Conservation (phyloP, 1,139 yeast species). For the Saccharomyces hybrid region DNA sequence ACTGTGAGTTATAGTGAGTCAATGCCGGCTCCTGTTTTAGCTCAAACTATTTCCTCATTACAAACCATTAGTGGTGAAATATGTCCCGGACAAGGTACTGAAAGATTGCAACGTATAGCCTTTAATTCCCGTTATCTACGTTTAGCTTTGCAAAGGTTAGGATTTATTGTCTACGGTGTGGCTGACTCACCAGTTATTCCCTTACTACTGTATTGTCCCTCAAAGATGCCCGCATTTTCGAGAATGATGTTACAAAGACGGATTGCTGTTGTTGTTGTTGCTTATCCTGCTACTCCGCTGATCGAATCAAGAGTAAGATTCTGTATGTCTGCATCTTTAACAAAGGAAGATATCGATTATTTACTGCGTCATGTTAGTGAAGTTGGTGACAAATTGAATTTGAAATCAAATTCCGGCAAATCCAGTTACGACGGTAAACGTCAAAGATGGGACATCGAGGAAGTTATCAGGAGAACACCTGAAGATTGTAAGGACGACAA, state of each 20-base stretch:
- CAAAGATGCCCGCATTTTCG: slow-evolving; percentile 89
- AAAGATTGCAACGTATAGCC: slow-evolving; percentile 86
- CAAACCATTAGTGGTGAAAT: slow-evolving; percentile 71
- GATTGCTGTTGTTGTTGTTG: slow-evolving; percentile 92
- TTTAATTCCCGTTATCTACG: slow-evolving; percentile 91
- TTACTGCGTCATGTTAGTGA: slow-evolving; percentile 65
- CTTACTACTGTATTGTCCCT: slow-evolving; percentile 74
- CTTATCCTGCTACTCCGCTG: slow-evolving; percentile 95
- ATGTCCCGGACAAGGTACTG: slow-evolving; percentile 88
- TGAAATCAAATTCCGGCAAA: slow-evolving; percentile 71
- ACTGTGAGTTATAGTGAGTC: slow-evolving; percentile 77
- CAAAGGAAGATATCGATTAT: slow-evolving; percentile 86
- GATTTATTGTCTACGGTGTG: slow-evolving; percentile 88
- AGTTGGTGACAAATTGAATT: slow-evolving; percentile 67
- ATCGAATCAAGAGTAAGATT: slow-evolving; percentile 85
- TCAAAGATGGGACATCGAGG: slow-evolving; percentile 73
- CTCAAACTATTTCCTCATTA: slow-evolving; percentile 78
- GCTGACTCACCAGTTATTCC: slow-evolving; percentile 98
- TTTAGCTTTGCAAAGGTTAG: slow-evolving; percentile 81
- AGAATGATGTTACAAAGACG: slow-evolving; percentile 70
- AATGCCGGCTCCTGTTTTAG: slow-evolving; percentile 82
- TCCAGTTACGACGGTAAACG: slow-evolving; percentile 61
- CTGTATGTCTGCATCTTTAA: slow-evolving; percentile 86
- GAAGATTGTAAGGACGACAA: slow-evolving; percentile 52
- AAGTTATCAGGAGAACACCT: slow-evolving; percentile 64